Evolutionary conservation across 2,329 filamentous ascomycete genomes (phyloP), one percentile per base, ranked within the genome.

Genomic region (Domatiomyces globalis): DNA sequence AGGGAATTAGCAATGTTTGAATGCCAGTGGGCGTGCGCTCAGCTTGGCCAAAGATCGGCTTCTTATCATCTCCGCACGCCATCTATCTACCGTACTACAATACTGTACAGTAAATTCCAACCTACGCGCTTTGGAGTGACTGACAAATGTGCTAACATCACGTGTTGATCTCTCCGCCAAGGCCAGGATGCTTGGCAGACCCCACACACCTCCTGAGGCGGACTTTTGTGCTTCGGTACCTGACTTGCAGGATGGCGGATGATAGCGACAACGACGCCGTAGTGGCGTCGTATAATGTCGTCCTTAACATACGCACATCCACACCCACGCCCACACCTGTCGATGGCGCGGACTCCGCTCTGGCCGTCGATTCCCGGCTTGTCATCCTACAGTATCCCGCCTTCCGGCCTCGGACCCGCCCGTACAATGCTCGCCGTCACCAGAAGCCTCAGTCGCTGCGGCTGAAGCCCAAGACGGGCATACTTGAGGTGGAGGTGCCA

Each of bases 401-500:
- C 55, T 89, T 89, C 69, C 84, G 86, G 56, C 74, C 75, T 42
- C 73, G 79, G 52, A 73, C 78, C 43, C 76, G 83, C 56, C 74
- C 78, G 5, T 84, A 85, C 67, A 77, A 77, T 50, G 74, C 78
- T 19, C 64, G 69, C 10, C 68, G 71, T 49, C 69, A 71, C 15
- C 73, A 77, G 27, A 73, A 75, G 51, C 85, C 90, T 9, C 72
- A 79, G 15, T 80, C 84, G 61, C 73, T 96, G 62, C 87, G 90
- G 59, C 72, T 95, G 65, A 98, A 96, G 71, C 78, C 83, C 12
- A 71, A 77, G 51, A 79, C 85, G 0, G 89, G 89, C 51, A 85
- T 95, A 70, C 74, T 95, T 51, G 92, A 98, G 69, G 75, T 96
- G 49, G 92, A 98, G 66, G 77, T 95, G n/a, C 87, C 87, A 4